These are phyloP conservation scores for Penicillium taxi DNA, from an alignment of 495 filamentous ascomycete genomes.

Conservation along the genomic window DNA sequence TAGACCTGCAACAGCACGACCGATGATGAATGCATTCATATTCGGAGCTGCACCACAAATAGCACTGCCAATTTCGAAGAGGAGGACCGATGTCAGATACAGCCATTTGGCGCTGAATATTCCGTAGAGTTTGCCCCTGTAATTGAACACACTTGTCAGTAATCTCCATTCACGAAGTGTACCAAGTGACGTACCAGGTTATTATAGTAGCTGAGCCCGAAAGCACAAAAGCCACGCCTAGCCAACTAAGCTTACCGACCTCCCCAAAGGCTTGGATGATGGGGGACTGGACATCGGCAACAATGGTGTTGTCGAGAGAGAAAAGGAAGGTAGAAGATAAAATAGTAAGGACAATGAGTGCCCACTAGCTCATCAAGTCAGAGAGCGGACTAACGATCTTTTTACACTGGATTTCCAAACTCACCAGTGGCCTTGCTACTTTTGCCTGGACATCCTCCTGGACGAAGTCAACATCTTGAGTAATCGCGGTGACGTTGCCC, in stretches of 20 bases:
- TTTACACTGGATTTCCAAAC: not conserved
- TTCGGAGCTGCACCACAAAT: constrained; percentile 48
- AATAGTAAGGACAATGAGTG: constrained; percentile 37
- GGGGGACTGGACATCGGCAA: constrained; percentile 49
- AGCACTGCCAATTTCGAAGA: constrained; percentile 47
- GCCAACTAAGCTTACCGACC: constrained; percentile 50
- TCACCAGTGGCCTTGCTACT: constrained; percentile 6
- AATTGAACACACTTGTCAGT: not conserved
- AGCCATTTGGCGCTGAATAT: constrained; percentile 48
- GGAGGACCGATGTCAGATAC: constrained; percentile 38
- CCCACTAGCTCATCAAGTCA: constrained; percentile 12
- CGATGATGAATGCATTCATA: constrained; percentile 48
- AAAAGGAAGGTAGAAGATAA: constrained; percentile 45
- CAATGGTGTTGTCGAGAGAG: constrained; percentile 54
- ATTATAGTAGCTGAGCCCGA: constrained; percentile 36
- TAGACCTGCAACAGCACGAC: constrained; percentile 37
- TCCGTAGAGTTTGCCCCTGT: constrained; percentile 34
- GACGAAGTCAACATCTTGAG: constrained; percentile 6
- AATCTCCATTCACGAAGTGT: not conserved
- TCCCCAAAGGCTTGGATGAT: constrained; percentile 43
- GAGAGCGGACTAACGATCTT: not conserved
- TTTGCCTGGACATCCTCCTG: constrained; percentile 7
- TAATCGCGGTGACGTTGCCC: not conserved
- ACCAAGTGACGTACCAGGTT: constrained; percentile 20
- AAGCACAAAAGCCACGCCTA: constrained; percentile 47